Evolutionary conservation across 1,139 yeast species (phyloP), one percentile per base, ranked within the genome.

Genomic region (Blastobotrys buckinghamii): DNA sequence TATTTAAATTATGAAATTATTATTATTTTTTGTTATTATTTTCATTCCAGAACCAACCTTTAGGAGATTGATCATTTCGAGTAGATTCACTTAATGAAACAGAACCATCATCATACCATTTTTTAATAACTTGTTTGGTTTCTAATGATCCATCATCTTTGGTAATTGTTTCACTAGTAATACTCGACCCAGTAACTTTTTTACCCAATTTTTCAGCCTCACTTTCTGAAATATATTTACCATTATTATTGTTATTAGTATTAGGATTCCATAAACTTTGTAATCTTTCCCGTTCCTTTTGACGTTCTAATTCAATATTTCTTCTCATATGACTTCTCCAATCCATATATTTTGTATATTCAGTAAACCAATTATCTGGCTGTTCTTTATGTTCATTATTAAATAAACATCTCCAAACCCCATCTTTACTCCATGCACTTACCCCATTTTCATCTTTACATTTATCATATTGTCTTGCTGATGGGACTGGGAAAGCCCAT

Each of bases 321-420:
- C 74, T 71, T 49, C 70, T 72, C 79, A 82, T 79, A 30, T 68
- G 65, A n/a, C 73, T 66, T 58, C 77, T 79, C 92, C 94, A 87
- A 48, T 76, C 76, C 65, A 88, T 69, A 56, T 75, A 78, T 39
- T 79, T 85, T 29, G 80, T 79, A 63, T 77, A 82, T 50, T 78
- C 84, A 30, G 72, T 71, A 70, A 87, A 88, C 63, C 73, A 78
- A 32, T 71, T 47, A 34, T 53, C 51, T 37, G 48, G 48, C 29
- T 54, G 50, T 38, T 50, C 42, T 7, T 45, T 44, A 16, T 42
- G 40, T 20, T 49, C 50, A 30, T 74, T 73, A 27, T 95, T 95
- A 67, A 89, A 84, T 48, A 89, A 70, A 66, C 97, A 89, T 60
- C 89, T 76, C 96, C 96, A 89, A 64, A 80, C 76, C 0, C 96